Percentiles rank a stretch among this genome's conserved stretches.
Conservation (phyloP, 2,329 filamentous ascomycete species). For the Chaetomiaceae sp. region DNA sequence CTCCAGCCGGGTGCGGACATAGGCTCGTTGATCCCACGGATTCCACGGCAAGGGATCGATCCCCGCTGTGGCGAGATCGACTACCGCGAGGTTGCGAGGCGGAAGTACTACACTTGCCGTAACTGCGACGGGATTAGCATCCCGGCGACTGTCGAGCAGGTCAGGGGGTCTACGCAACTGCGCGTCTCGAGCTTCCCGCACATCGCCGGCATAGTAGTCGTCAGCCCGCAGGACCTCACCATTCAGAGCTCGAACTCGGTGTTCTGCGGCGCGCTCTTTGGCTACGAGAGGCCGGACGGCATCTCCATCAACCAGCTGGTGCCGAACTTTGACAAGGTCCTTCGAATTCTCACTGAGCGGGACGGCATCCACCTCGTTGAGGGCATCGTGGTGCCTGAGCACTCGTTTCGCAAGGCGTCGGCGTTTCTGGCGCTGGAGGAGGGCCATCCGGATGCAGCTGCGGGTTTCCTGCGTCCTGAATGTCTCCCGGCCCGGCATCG, state of each 20-base stretch:
- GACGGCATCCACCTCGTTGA: slow-evolving; percentile 79
- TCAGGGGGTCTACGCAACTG: slow-evolving; percentile 63
- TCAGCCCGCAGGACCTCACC: slow-evolving; percentile 69
- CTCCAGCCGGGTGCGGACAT: slow-evolving; percentile 66
- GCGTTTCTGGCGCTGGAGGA: slow-evolving; percentile 79
- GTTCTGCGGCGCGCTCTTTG: slow-evolving; percentile 88
- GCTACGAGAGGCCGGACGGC: slow-evolving; percentile 76
- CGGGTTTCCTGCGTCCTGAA: slow-evolving; percentile 74
- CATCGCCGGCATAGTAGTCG: slow-evolving; percentile 92
- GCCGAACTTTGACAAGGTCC: slow-evolving; percentile 77
- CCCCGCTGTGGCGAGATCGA: slow-evolving; percentile 68
- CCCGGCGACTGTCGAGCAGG: slow-evolving; percentile 72
- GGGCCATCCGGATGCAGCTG: slow-evolving; percentile 69
- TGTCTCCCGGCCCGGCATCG: slow-evolving; percentile 81
- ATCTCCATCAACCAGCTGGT: slow-evolving; percentile 73
- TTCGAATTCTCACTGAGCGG: slow-evolving; percentile 76
- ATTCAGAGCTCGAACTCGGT: slow-evolving; percentile 93
- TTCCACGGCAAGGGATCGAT: slow-evolving; percentile 70
- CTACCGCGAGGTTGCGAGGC: slow-evolving; percentile 64
- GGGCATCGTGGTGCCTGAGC: slow-evolving; percentile 94
- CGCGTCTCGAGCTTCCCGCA: slow-evolving; percentile 92
- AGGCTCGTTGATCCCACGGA: slow-evolving; percentile 69
- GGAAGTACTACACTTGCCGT: slow-evolving; percentile 78
- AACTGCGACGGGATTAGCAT: slow-evolving; percentile 73
- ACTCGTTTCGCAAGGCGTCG: slow-evolving; percentile 85